phyloP scores from a whole-genome alignment of 2,329 filamentous ascomycete species.

The Alternaria rosae region DNA sequence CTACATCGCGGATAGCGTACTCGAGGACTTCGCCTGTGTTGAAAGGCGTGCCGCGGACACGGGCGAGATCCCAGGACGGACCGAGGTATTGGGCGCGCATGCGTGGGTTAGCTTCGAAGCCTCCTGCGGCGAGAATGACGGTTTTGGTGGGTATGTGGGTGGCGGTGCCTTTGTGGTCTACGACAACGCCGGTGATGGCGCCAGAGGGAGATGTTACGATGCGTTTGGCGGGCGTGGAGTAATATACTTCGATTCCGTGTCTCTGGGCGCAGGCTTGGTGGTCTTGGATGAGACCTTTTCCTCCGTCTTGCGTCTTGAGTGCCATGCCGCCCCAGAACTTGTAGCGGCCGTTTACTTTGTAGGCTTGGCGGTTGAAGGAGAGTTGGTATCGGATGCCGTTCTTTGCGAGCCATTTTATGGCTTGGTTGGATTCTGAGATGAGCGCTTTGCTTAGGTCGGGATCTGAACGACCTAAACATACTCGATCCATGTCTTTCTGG shows the following conservation, averaged over 20 bases:
- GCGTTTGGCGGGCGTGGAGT: slow-evolving; percentile 56
- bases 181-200: slow-evolving; percentile 43
- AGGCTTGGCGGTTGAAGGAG: slow-evolving; percentile 71
- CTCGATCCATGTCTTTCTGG: slow-evolving; percentile 61
- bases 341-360: slow-evolving; percentile 65
- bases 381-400: slow-evolving; percentile 66
- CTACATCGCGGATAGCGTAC: slow-evolving; percentile 60
- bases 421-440: slow-evolving; percentile 59
- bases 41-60: slow-evolving; percentile 69
- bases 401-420: slow-evolving; percentile 63
- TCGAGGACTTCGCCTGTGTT: slow-evolving; percentile 68
- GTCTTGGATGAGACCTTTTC: slow-evolving; percentile 65
- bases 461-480: slow-evolving; percentile 65
- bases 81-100: slow-evolving; percentile 65
- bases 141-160: slow-evolving; percentile 39
- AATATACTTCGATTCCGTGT: slow-evolving; percentile 56
- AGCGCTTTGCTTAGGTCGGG: slow-evolving; percentile 58
- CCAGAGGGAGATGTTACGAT: slow-evolving; percentile 48
- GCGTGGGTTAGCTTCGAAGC: slow-evolving; percentile 68
- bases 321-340: slow-evolving; percentile 73
- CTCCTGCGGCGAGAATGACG: slow-evolving; percentile 66
- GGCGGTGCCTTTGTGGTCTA: slow-evolving; percentile 40
- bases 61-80: slow-evolving; percentile 68
- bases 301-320: slow-evolving; percentile 66
- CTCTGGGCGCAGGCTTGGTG: slow-evolving; percentile 55